Conservation (phyloP, 176 grass and related monocot species). For the Coix lacrymajobi region DNA sequence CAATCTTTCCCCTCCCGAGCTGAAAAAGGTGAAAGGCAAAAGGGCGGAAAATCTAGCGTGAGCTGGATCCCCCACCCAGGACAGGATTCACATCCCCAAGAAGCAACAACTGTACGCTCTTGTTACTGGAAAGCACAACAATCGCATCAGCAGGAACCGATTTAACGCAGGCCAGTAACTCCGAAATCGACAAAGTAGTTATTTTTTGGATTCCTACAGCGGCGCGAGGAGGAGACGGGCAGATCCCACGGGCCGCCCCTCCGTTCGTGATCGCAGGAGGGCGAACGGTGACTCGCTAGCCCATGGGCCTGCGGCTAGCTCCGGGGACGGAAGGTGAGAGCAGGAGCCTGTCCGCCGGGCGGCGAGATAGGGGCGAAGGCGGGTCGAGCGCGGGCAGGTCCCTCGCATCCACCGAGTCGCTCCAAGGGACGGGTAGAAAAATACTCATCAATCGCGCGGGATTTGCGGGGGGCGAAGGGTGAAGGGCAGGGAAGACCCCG, state of each 20-base stretch:
- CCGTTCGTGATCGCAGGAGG: slow-evolving; percentile 19
- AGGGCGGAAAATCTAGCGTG: background rate
- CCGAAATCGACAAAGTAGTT: background rate
- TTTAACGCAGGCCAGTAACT: background rate
- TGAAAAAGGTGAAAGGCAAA: background rate
- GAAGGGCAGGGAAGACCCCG: background rate
- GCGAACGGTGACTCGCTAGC: slow-evolving; percentile 16
- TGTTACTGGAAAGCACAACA: background rate
- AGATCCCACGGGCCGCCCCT: slow-evolving; percentile 13
- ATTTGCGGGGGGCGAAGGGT: background rate
- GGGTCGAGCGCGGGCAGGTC: slow-evolving; percentile 19
- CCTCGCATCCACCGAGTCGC: slow-evolving; percentile 37
- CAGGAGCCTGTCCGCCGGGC: background rate
- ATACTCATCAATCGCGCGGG: slow-evolving; percentile 45
- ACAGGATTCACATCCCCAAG: slow-evolving; percentile 4
- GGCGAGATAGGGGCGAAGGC: slow-evolving; percentile 12
- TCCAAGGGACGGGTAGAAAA: slow-evolving; percentile 17
- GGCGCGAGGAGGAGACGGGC: background rate
- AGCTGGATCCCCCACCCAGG: background rate
- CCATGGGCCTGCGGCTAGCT: slow-evolving; percentile 19
- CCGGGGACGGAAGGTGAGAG: background rate
- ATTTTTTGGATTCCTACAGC: background rate
- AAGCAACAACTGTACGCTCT: background rate
- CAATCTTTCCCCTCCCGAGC: background rate
- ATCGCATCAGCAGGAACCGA: background rate